Conservation (phyloP, 495 filamentous ascomycete species). For the Talaromyces nanjingensis region DNA sequence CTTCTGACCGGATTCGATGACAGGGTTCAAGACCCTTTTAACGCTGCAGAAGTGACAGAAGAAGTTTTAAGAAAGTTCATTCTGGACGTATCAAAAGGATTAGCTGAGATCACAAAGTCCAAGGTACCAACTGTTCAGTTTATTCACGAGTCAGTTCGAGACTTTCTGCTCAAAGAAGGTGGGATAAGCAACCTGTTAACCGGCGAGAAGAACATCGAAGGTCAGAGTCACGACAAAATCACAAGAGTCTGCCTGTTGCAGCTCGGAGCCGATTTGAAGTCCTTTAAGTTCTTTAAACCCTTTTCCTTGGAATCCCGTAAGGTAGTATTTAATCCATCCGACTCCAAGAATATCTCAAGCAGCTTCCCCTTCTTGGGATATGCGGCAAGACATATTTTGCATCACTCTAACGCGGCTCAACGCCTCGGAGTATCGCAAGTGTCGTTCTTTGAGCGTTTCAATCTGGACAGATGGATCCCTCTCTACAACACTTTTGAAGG, state of each 20-base stretch:
- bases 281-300: not conserved
- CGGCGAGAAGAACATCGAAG: not conserved
- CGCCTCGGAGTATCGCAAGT: not conserved
- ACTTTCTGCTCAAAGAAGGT: slow-evolving; percentile 34
- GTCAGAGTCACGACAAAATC: not conserved
- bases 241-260: not conserved
- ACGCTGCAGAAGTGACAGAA: not conserved
- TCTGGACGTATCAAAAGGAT: slow-evolving; percentile 14
- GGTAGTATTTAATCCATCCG: no score
- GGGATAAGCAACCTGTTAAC: slow-evolving; percentile 17
- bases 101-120: slow-evolving; percentile 30
- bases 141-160: slow-evolving; percentile 41
- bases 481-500: not conserved
- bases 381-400: not conserved
- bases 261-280: not conserved
- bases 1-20: slow-evolving; percentile 4
- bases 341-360: not conserved
- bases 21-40: slow-evolving; percentile 18
- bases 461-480: not conserved
- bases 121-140: slow-evolving; percentile 29
- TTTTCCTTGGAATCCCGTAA: no score
- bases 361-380: not conserved
- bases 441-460: not conserved
- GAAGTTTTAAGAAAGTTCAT: slow-evolving; percentile 23
- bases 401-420: not conserved